Evolutionary conservation across 1,284 basidiomycete genomes (phyloP).

Genomic region (Moesziomyces globuligerus): DNA sequence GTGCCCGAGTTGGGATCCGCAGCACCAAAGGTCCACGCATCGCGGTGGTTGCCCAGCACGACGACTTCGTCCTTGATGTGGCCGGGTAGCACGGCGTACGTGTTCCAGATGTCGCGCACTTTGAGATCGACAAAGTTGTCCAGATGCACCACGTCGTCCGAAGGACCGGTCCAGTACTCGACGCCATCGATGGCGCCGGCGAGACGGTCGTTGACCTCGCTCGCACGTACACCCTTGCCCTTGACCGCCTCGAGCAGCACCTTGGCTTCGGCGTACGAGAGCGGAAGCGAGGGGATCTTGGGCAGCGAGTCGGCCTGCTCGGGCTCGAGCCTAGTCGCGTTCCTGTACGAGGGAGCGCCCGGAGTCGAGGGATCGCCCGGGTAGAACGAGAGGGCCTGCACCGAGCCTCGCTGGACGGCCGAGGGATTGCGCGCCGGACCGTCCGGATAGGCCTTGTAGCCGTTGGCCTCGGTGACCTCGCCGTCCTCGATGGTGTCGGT

Average conservation of each 20-base stretch:
- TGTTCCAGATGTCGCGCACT: slow-evolving; percentile 73
- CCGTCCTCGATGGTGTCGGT: slow-evolving; percentile 90
- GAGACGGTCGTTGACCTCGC: slow-evolving; percentile 73
- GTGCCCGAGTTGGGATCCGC: slow-evolving; percentile 88
- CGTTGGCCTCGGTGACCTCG: slow-evolving; percentile 78
- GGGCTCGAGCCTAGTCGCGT: slow-evolving; percentile 74
- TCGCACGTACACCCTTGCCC: slow-evolving; percentile 69
- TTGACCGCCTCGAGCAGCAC: slow-evolving; percentile 69
- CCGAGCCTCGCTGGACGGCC: slow-evolving; percentile 77
- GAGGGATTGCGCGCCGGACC: slow-evolving; percentile 87
- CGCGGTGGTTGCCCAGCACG: slow-evolving; percentile 74
- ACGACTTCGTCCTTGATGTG: slow-evolving; percentile 83
- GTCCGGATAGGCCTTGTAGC: slow-evolving; percentile 74
- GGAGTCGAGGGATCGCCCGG: slow-evolving; percentile 87
- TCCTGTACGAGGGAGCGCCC: slow-evolving; percentile 84
- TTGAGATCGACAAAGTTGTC: slow-evolving; percentile 51
- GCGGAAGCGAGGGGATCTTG: slow-evolving; percentile 79
- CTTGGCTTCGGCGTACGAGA: slow-evolving; percentile 71
- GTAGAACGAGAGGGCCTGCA: slow-evolving; percentile 82
- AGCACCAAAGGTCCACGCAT: slow-evolving; percentile 70
- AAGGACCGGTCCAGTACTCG: slow-evolving; percentile 71
- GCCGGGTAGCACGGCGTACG: slow-evolving; percentile 89
- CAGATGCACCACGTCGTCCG: slow-evolving; percentile 48
- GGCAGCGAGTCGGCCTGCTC: slow-evolving; percentile 77
- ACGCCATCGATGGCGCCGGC: slow-evolving; percentile 70